Evolutionary conservation across 2,329 filamentous ascomycete genomes (phyloP), one percentile per base, ranked within the genome.

Genomic region (Trichoderma guizhouense): DNA sequence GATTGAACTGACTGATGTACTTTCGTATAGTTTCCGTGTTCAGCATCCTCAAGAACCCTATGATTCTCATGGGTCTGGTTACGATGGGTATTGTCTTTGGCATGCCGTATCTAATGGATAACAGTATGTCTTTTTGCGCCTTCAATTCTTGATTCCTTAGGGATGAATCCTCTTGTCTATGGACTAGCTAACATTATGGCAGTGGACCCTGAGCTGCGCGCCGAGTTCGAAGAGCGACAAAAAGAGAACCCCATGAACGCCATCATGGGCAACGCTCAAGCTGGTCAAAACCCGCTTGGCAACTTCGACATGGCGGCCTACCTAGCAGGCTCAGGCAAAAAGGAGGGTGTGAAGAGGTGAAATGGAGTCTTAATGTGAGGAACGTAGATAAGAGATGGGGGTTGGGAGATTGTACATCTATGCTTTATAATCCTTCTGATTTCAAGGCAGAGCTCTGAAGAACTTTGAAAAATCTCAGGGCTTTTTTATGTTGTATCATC

Each of bases 141-240:
- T 34, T 14, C 26, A 11, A 18, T 7, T 4, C 1, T 9, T n/a
- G 3, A 11, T 18, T n/a, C 6, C 4, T 14, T 11, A 14, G 9
- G 57, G 34, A n/a, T 51, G 28, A 4, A 11, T 34, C 6, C 4
- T 43, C 5, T 53, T 53, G 18, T 30, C n/a, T 26, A 32, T 9
- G 3, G n/a, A 51, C 3, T n/a, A 57, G 65, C 76, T 75, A 73
- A 76, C 62, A 18, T 26, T 18, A 12, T 18, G 30, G 11, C 78
- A 98, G 95, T 99, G 95, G 96, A 98, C 80, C 94, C 94, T n/a
- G 96, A 99, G 82, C 92, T 93, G 83, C 91, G 91, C 77, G 93
- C 93, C 77, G 96, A 98, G 80, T 97, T 96, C 79, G 94, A 98
- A 81, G 93, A 94, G 78, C 91, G 94, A 78, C 94, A 96, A 81